Base-by-base conservation (phyloP, 495 filamentous ascomycete species). In the Evernia prunastri region DNA sequence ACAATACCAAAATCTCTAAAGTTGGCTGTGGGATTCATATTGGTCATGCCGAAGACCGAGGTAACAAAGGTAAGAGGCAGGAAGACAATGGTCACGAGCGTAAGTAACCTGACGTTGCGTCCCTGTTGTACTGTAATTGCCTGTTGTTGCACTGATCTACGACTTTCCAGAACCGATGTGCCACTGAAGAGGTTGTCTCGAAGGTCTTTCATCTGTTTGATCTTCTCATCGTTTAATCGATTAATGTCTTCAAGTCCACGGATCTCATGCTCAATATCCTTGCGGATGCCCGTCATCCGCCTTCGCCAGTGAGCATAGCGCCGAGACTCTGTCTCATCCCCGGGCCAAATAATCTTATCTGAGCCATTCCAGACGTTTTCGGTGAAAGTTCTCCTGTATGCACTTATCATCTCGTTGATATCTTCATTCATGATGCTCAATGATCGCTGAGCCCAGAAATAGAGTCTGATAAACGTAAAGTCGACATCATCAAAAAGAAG, bases 401-500 rank as follows among this genome's bases (percentile, higher is more conserved):
- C 73, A 43, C 74, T 67, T 11, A 80, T 72, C 72, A 83, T 82
- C 31, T 75, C 72, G 61, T 80, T 78, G 69, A 85, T 85, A 60
- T 73, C 77, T 33, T 83, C 78, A 65, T 82, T 84, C 69, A 85
- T 78, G 25, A 81, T 76, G 36, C 77, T 80, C 9, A 84, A 72
- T 3, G 81, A 82, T 66, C 83, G 81, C 65, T 77, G 79, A 18
- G 79, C 80, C 79, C 80, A 84, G 67, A 85, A 84, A 68, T 85
- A 84, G 31, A 80, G 76, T 8, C 81, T 74, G 2, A 80, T 81
- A 70, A 79, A 82, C 37, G 81, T 83, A 66, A 81, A 84, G 29
- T 77, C 59, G 23, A 73, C 66, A 68, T 84, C 82, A 68, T 85
- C 82, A 69, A 85, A 85, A 11, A 84, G 73, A 31, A 84, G 75